These are phyloP conservation scores for Middelhovenomyces tepae DNA, from an alignment of 805 yeast genomes.

Conservation along the genomic window DNA sequence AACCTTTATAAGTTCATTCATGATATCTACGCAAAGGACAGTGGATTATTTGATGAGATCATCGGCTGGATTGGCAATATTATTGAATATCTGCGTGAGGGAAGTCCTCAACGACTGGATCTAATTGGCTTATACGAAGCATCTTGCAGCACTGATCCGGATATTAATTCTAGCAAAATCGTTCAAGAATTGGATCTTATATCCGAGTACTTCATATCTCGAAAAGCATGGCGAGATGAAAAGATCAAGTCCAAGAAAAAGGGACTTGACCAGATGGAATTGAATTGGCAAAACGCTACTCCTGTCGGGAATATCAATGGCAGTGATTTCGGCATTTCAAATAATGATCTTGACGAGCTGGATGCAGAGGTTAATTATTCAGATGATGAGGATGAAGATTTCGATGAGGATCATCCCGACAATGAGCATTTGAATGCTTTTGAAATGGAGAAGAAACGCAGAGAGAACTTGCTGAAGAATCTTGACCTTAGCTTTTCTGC, in stretches of 20 bases:
- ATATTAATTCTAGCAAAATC: no score
- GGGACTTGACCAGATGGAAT: constrained; percentile 21
- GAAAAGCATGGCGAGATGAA: constrained; percentile 27
- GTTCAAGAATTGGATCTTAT: constrained; percentile 33
- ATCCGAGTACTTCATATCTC: constrained; percentile 29
- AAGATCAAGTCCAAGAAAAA: constrained; percentile 15
- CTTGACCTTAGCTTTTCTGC: neutral
- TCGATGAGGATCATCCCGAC: constrained; percentile 23
- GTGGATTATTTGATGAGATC: constrained; percentile 61
- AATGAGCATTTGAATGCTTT: constrained; percentile 21
- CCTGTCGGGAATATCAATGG: constrained; percentile 35
- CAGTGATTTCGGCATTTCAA: constrained; percentile 41
- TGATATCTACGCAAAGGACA: constrained; percentile 73
- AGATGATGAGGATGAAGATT: constrained; percentile 23
- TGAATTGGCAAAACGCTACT: constrained; percentile 37
- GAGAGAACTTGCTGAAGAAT: constrained; percentile 15
- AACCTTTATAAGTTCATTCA: constrained; percentile 69
- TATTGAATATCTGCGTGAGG: constrained; percentile 52
- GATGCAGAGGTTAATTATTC: constrained; percentile 28
- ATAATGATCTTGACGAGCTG: constrained; percentile 39
- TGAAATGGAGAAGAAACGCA: constrained; percentile 21
- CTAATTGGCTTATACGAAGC: constrained; percentile 23
- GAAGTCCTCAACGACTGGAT: constrained; percentile 41
- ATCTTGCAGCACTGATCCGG: constrained; percentile 17
- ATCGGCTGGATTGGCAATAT: constrained; percentile 67